A percentile compares a stretch with the other conserved stretches of the same genome.
These are phyloP conservation scores for Fusarium sambucinum DNA, from an alignment of 2,329 filamentous ascomycete species.

Conservation along the genomic window DNA sequence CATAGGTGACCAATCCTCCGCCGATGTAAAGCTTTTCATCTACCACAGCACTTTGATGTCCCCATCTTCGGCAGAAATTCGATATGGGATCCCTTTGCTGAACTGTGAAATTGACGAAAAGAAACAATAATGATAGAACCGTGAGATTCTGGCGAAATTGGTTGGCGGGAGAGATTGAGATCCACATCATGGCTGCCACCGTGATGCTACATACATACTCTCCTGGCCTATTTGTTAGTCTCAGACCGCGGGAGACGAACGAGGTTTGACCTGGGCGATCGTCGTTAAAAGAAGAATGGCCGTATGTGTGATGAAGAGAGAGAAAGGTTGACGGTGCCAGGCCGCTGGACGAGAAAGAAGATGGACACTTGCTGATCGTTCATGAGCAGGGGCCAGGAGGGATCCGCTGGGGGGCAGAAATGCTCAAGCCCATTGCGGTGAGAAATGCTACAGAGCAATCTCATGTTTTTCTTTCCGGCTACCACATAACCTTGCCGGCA, in stretches of 20 bases:
- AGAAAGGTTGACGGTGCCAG: slow-evolving; percentile 14
- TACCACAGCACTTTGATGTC: slow-evolving; percentile 71
- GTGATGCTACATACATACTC: slow-evolving; percentile 42
- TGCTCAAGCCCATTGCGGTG: slow-evolving; percentile 9
- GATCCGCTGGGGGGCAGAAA: slow-evolving; percentile 16
- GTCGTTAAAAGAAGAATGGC: slow-evolving; percentile 10
- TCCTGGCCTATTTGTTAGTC: slow-evolving; percentile 28
- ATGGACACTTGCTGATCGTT: slow-evolving; percentile 23
- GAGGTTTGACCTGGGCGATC: slow-evolving; percentile 13
- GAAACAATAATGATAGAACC: slow-evolving; percentile 38
- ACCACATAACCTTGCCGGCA: slow-evolving; percentile 38
- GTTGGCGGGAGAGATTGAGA: slow-evolving; percentile 34
- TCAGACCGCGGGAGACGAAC: slow-evolving; percentile 13
- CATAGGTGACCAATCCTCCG: slow-evolving; percentile 69
- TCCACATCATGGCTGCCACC: slow-evolving; percentile 45
- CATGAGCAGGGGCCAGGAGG: slow-evolving; percentile 33
- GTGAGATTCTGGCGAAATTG: slow-evolving; percentile 35
- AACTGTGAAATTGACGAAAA: slow-evolving; percentile 37
- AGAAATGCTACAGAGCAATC: slow-evolving; percentile 14
- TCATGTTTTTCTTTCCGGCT: slow-evolving; percentile 25
- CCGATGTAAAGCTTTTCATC: slow-evolving; percentile 72
- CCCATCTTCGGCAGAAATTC: slow-evolving; percentile 67
- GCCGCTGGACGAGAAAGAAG: slow-evolving; percentile 11
- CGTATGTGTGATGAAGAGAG: slow-evolving; percentile 18
- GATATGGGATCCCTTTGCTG: slow-evolving; percentile 64